These are phyloP conservation scores for Urtica urens DNA, from an alignment of 306 rosid species.

Conservation along the genomic window DNA sequence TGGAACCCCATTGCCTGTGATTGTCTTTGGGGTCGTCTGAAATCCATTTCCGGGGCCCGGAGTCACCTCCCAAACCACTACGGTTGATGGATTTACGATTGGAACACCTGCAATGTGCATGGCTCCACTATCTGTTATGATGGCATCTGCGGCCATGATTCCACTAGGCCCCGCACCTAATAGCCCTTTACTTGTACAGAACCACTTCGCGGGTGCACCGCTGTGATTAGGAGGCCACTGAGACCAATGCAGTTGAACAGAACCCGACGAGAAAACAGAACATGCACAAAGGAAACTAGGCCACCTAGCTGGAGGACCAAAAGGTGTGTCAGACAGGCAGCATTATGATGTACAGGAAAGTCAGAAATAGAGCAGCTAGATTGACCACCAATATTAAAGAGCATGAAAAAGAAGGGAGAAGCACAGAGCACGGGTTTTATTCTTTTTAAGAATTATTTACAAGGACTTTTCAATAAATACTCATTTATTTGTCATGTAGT, in stretches of 20 bases:
- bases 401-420: too few species aligned
- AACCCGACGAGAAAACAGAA: conserved; percentile 96
- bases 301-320: conserved; percentile 83
- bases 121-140: conserved; percentile 90
- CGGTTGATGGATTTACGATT: conserved; percentile 93
- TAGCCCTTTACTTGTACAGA: conserved; percentile 91
- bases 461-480: too few species aligned
- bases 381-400: too few species aligned
- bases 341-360: too few species aligned
- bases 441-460: too few species aligned
- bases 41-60: conserved; percentile 98
- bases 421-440: too few species aligned
- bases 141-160: conserved; percentile 98
- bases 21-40: conserved; percentile 65
- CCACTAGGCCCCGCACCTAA: conserved; percentile 99
- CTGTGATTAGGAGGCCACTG: conserved; percentile 89
- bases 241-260: conserved; percentile 96
- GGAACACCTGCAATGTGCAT: conserved; percentile 99
- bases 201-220: conserved; percentile 64
- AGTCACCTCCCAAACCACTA: conserved; percentile 97
- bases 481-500: too few species aligned
- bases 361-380: too few species aligned
- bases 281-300: conserved; percentile 88
- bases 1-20: conserved; percentile 55
- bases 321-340: conserved; percentile 24